phyloP scores from a whole-genome alignment of 352 stramenopile genomes.

The Globisporangium megalacanthum region DNA sequence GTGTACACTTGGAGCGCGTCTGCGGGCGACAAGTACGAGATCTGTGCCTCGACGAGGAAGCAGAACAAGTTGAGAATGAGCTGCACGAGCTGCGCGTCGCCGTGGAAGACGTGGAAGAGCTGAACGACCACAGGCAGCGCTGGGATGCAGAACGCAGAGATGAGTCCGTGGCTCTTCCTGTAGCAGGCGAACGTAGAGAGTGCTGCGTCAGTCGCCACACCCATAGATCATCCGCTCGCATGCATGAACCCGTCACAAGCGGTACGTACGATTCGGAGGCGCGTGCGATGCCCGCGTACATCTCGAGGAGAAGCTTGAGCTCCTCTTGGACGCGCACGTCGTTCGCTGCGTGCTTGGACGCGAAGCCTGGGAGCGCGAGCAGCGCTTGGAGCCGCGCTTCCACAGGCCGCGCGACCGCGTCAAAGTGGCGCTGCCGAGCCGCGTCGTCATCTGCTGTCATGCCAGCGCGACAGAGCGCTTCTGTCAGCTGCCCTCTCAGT shows the following conservation, averaged over 20 bases:
- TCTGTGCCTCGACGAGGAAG: constrained; percentile 70
- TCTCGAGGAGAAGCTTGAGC: constrained; percentile 68
- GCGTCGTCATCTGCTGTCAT: constrained; percentile 50
- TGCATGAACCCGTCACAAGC: too few species aligned
- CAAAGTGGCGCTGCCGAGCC: constrained; percentile 42
- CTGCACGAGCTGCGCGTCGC: constrained; percentile 65
- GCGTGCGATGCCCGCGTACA: constrained; percentile 73
- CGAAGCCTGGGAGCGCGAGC: constrained; percentile 47
- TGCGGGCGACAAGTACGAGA: constrained; percentile 63
- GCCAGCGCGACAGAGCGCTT: constrained; percentile 67
- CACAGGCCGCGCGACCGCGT: constrained; percentile 45
- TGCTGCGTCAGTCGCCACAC: background rate
- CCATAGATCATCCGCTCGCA: background rate
- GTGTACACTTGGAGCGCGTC: constrained; percentile 73
- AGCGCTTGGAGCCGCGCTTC: constrained; percentile 48
- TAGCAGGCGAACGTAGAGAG: too few species aligned
- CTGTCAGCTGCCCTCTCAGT: constrained; percentile 55
- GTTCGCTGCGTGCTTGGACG: constrained; percentile 56
- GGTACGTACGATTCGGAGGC: constrained; percentile 55
- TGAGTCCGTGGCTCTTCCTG: constrained; percentile 47
- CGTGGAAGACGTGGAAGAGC: constrained; percentile 72
- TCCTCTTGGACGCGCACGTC: constrained; percentile 66
- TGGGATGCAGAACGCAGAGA: constrained; percentile 62
- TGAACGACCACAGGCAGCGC: constrained; percentile 69
- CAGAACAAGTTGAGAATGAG: constrained; percentile 77